Conservation (phyloP, 2,329 filamentous ascomycete genomes). For the Penicillium polonicum region DNA sequence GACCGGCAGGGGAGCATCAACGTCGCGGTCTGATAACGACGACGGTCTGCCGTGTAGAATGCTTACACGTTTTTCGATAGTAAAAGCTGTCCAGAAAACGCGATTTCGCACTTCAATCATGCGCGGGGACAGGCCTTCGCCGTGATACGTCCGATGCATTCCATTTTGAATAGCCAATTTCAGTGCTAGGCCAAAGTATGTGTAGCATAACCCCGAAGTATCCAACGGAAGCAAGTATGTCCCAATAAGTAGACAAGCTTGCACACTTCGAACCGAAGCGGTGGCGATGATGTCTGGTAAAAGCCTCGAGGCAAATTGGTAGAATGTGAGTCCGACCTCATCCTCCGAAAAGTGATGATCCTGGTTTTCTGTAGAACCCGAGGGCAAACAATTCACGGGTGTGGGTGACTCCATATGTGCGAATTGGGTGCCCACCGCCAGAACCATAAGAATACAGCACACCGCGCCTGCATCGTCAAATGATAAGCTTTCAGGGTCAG, state of each 20-base stretch:
- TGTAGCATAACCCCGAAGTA: slow-evolving; percentile 57
- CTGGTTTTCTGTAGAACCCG: slow-evolving; percentile 26
- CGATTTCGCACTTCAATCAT: slow-evolving; percentile 55
- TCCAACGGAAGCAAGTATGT: slow-evolving; percentile 58
- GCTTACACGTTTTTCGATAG: slow-evolving; percentile 57
- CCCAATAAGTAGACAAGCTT: slow-evolving; percentile 58
- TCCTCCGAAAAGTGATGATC: slow-evolving; percentile 50
- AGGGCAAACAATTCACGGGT: slow-evolving; percentile 34
- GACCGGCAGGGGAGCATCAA: slow-evolving; percentile 55
- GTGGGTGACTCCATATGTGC: slow-evolving; percentile 43
- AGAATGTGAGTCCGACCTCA: slow-evolving; percentile 56
- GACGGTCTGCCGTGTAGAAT: slow-evolving; percentile 57
- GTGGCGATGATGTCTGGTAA: slow-evolving; percentile 58
- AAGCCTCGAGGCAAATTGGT: slow-evolving; percentile 56
- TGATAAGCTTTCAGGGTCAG: slow-evolving; percentile 34
- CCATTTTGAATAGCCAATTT: slow-evolving; percentile 61
- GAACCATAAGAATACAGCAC: slow-evolving; percentile 44
- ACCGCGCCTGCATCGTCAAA: slow-evolving; percentile 42
- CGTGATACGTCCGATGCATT: slow-evolving; percentile 56
- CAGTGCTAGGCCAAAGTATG: slow-evolving; percentile 56
- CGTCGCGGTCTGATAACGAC: slow-evolving; percentile 54
- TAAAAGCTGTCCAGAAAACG: slow-evolving; percentile 59
- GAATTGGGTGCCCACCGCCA: slow-evolving; percentile 47
- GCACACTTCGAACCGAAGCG: slow-evolving; percentile 58
- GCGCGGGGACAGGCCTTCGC: slow-evolving; percentile 48